Evolutionary conservation across 163 green algal genomes (phyloP).

Genomic region (Chlamydomonas reinhardtii): DNA sequence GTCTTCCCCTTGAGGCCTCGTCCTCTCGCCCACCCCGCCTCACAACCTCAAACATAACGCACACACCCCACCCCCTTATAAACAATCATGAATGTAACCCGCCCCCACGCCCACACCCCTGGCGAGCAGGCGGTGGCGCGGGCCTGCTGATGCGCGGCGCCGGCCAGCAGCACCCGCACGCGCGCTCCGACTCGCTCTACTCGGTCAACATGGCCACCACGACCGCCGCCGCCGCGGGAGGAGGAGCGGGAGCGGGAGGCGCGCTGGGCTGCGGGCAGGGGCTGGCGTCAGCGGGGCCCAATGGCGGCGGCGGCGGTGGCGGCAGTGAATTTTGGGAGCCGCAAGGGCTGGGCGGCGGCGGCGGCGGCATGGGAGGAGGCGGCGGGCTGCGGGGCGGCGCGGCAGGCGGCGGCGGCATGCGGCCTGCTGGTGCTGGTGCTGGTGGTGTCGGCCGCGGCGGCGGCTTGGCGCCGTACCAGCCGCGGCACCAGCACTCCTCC

Average conservation of each 20-base stretch:
- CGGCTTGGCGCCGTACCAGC: neutral
- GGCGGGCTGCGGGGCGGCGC: neutral
- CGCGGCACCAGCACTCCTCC: conserved; percentile 19
- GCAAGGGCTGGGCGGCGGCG: too few relatives aligned
- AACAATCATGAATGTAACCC: too few relatives aligned
- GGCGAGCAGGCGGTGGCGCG: too few relatives aligned
- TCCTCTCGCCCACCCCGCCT: too few relatives aligned
- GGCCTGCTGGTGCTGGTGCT: neutral
- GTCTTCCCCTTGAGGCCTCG: too few relatives aligned
- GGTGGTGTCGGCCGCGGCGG: too few relatives aligned
- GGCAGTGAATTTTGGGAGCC: neutral
- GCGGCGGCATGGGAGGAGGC: neutral
- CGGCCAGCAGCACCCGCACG: neutral
- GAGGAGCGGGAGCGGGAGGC: neutral
- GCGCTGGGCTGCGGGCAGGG: neutral
- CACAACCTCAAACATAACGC: too few relatives aligned
- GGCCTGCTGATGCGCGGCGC: too few relatives aligned
- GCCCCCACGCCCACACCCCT: too few relatives aligned
- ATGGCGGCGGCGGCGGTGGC: too few relatives aligned
- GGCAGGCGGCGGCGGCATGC: neutral
- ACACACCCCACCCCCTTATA: too few relatives aligned
- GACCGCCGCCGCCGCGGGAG: neutral
- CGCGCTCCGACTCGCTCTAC: conserved; percentile 17
- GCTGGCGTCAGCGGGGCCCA: too few relatives aligned
- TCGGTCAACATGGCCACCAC: neutral